Conservation (phyloP, 148 eudicot genomes). For the Nyssa sinensis region DNA sequence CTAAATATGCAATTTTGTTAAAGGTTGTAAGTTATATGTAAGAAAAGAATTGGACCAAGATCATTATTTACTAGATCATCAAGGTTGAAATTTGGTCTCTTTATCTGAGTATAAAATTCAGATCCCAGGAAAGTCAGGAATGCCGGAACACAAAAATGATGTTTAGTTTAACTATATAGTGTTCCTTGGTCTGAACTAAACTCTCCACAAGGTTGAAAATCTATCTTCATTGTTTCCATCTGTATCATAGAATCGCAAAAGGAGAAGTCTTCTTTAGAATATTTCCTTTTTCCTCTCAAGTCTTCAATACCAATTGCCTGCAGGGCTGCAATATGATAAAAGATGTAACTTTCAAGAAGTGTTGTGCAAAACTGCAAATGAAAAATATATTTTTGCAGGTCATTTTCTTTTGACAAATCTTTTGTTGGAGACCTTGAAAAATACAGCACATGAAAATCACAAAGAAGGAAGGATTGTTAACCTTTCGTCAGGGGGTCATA, state of each 20-base stretch:
- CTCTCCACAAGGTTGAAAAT: not conserved
- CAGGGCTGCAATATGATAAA: not conserved
- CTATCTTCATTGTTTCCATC: too few species aligned
- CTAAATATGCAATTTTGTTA: too few species aligned
- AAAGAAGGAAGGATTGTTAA: slow-evolving; percentile 81
- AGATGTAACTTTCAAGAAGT: too few species aligned
- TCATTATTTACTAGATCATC: slow-evolving; percentile 6
- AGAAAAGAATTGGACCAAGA: not conserved
- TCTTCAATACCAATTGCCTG: not conserved
- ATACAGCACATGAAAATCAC: slow-evolving; percentile 52
- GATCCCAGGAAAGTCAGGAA: not conserved
- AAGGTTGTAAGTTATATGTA: too few species aligned
- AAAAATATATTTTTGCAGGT: slow-evolving; percentile 34
- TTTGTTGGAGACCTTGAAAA: slow-evolving; percentile 73
- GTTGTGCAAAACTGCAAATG: not conserved
- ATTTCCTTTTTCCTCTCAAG: not conserved
- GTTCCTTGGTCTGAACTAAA: too few species aligned
- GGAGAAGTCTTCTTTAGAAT: too few species aligned
- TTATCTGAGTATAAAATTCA: not conserved
- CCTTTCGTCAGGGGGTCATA: slow-evolving; percentile 67
- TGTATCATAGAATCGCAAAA: too few species aligned
- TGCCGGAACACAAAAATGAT: too few species aligned
- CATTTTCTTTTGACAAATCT: slow-evolving; percentile 84
- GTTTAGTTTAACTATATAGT: too few species aligned
- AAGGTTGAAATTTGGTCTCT: not conserved